Evolutionary conservation across 768 basidiomycete species (phyloP).

Genomic region (Xerocomellus intermedius): DNA sequence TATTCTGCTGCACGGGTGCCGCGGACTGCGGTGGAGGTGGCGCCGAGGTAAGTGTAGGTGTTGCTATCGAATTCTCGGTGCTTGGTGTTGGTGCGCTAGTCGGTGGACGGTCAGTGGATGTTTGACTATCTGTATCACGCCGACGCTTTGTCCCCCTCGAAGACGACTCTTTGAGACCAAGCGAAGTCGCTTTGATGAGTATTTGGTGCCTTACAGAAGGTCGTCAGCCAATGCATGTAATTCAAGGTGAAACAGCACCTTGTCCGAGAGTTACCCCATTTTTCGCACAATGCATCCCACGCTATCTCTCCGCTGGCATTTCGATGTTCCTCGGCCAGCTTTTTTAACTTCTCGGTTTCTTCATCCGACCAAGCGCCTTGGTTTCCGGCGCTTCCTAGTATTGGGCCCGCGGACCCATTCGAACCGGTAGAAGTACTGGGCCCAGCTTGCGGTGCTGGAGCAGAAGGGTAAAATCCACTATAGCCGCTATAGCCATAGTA

Average conservation of each 20-base stretch:
- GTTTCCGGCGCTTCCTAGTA: conserved; percentile 41
- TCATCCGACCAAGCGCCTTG: conserved; percentile 80
- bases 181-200: conserved; percentile 73
- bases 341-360: conserved; percentile 67
- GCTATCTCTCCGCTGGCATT: conserved; percentile 51
- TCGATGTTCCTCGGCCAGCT: conserved; percentile 67
- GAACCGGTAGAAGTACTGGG: conserved; percentile 27
- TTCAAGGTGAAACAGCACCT: conserved; percentile 43
- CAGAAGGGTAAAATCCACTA: conserved; percentile 32
- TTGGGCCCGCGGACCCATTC: conserved; percentile 16
- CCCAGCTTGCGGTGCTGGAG: conserved; percentile 22
- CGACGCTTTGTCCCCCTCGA: conserved; percentile 61
- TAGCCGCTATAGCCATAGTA: conserved; percentile 59
- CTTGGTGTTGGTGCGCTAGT: conserved; percentile 21
- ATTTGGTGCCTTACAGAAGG: conserved; percentile 65
- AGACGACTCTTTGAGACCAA: conserved; percentile 77
- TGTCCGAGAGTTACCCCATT: conserved; percentile 73
- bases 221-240: conserved; percentile 4
- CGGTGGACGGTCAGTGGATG: conserved; percentile 24
- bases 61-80: conserved; percentile 16
- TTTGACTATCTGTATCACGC: conserved; percentile 42
- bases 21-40: conserved; percentile 21
- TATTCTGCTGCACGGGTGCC: conserved; percentile 21
- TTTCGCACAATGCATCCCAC: conserved; percentile 75
- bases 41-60: conserved; percentile 26